A percentile compares a stretch with the other conserved stretches of the same genome.
Evolutionary conservation across 2,329 filamentous ascomycete species (phyloP).

Genomic region (Scytalidium sp.): DNA sequence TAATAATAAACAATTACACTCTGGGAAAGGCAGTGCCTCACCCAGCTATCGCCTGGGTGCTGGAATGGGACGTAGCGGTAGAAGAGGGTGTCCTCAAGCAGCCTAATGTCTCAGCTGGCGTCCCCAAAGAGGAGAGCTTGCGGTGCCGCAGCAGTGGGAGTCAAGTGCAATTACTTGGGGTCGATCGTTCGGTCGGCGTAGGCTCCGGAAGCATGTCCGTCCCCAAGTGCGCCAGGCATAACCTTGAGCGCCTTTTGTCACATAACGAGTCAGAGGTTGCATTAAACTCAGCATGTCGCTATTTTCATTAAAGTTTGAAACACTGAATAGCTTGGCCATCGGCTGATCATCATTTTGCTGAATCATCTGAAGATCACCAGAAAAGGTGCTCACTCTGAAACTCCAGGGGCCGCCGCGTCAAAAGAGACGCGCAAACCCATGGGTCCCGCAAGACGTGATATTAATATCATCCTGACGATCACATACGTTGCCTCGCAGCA

Average conservation of each 20-base stretch:
- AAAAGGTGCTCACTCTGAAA: background rate
- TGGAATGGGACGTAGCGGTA: no score
- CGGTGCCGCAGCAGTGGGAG: no score
- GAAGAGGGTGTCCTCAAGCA: no score
- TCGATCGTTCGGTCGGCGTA: no score
- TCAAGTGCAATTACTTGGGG: no score
- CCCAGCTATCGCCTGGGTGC: no score
- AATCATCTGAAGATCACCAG: background rate
- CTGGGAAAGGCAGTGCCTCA: no score
- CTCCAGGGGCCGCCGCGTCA: background rate
- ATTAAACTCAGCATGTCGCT: background rate
- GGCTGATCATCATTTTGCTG: background rate
- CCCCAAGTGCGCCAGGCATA: background rate
- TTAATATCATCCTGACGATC: background rate
- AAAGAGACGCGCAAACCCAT: background rate
- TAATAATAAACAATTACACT: no score
- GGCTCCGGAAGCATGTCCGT: no score
- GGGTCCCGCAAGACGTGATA: background rate
- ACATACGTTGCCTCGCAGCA: no score
- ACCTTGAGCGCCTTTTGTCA: background rate
- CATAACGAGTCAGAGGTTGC: background rate
- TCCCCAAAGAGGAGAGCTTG: no score
- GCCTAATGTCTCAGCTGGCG: no score
- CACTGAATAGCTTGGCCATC: background rate
- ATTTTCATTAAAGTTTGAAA: background rate